Evolutionary conservation across 2,329 filamentous ascomycete genomes (phyloP).

Genomic region (Ophiocordyceps unilateralis): DNA sequence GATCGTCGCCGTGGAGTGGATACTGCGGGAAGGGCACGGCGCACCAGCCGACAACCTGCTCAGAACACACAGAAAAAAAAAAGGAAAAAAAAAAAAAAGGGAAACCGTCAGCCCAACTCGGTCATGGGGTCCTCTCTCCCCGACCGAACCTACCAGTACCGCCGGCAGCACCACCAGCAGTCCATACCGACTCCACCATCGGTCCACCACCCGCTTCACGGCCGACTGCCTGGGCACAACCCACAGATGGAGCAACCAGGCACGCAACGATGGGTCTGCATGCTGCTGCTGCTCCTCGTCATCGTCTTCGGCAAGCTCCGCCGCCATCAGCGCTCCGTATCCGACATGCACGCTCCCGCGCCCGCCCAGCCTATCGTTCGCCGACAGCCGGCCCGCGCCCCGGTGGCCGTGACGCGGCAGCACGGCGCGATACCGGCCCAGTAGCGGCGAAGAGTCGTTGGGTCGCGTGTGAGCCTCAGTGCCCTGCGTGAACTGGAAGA

Average conservation of each 20-base stretch:
- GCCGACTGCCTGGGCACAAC: slow-evolving; percentile 40
- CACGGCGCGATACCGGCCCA: slow-evolving; percentile 49
- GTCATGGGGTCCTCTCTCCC: no score
- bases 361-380: slow-evolving; percentile 7
- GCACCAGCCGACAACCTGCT: slow-evolving; percentile 45
- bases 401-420: slow-evolving; percentile 19
- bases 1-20: slow-evolving; percentile 24
- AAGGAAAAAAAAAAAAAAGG: no score
- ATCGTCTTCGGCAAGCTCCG: slow-evolving; percentile 17
- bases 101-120: no score
- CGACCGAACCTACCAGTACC: slow-evolving; percentile 27
- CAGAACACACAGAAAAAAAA: not conserved
- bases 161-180: slow-evolving; percentile 45
- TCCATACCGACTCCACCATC: slow-evolving; percentile 47
- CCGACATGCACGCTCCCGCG: slow-evolving; percentile 38
- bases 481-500: slow-evolving; percentile 52
- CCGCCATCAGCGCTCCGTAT: slow-evolving; percentile 35
- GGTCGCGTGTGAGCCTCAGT: slow-evolving; percentile 37
- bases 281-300: slow-evolving; percentile 16
- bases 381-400: not conserved
- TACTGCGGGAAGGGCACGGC: slow-evolving; percentile 49
- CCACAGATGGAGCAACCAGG: slow-evolving; percentile 34
- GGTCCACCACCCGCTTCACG: slow-evolving; percentile 39
- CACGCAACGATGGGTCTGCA: slow-evolving; percentile 17
- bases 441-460: slow-evolving; percentile 39